Evolutionary conservation across 1,284 basidiomycete genomes (phyloP), one percentile per base, ranked within the genome.

Genomic region (Sparassis latifolia): DNA sequence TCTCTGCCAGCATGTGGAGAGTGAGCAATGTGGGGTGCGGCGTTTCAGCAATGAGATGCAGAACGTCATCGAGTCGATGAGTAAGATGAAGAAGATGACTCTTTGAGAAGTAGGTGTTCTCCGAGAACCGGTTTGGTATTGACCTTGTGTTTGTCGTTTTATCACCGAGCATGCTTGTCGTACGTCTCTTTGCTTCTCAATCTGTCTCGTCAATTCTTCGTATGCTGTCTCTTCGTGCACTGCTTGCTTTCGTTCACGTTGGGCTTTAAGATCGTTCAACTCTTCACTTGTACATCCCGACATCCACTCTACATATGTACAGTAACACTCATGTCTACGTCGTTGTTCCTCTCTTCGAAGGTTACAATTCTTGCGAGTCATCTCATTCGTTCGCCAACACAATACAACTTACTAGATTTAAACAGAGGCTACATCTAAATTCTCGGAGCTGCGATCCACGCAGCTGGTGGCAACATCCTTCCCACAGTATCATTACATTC

Each of bases 1-100:
- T 32, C 50, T 69, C 33, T 58, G 61, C 42, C 62, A 63, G 52
- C 68, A 69, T 46, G 61, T 65, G 12, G 68, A 69, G 56, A 63
- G 58, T 48, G 65, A 56, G 42, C 20, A 20, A 20, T 37, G 35
- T 1, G 35, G 35, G 35, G 35, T 37, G 12, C 35, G 12, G 7
- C 35, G 35, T 7, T 37, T 37, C 35, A 37, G 12, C 7, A 12
- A 12, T 1, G 35, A 37, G 35, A 37, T 37, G 35, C 7, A 37
- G 35, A 37, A 37, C 35, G 7, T 37, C 12, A 6, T 37, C 7
- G 35, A 37, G 7, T 37, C 35, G 7, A 6, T 37, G 35, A 37
- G 35, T 12, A 6, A 12, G 7, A 37, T 37, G 35, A 6, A 12
- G 7, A 37, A 12, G 12, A 37, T 37, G 1, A 12, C 35, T 7